phyloP scores from a whole-genome alignment of 805 yeast species.

The Yarrowia osloensis region DNA sequence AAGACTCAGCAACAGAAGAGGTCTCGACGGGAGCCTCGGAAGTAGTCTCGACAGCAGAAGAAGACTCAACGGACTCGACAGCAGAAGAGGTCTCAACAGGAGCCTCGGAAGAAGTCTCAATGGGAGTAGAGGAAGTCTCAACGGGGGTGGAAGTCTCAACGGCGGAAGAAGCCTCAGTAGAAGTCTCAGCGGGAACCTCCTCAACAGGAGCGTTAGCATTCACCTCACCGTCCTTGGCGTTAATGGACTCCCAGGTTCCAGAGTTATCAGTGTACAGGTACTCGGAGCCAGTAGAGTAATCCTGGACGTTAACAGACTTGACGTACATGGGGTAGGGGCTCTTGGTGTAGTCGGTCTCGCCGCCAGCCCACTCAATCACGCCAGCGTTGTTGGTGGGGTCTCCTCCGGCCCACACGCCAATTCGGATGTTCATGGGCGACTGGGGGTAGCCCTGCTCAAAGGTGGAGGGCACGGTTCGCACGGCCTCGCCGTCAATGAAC shows the following conservation, averaged over 20 bases:
- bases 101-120: conserved; percentile 10
- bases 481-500: conserved; percentile 68
- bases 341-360: conserved; percentile 50
- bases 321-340: conserved; percentile 63
- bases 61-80: too few species aligned
- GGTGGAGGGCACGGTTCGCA: conserved; percentile 61
- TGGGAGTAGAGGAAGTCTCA: too few species aligned
- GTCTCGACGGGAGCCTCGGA: too few species aligned
- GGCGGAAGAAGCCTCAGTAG: not conserved
- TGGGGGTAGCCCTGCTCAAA: conserved; percentile 82
- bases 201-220: conserved; percentile 7
- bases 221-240: conserved; percentile 50
- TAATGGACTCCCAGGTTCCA: conserved; percentile 48
- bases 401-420: conserved; percentile 56
- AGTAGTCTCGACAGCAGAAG: too few species aligned
- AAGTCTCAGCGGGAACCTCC: not conserved
- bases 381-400: conserved; percentile 54
- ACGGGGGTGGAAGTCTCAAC: not conserved
- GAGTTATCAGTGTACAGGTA: conserved; percentile 48
- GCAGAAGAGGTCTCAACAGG: not conserved
- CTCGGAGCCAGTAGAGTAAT: conserved; percentile 51
- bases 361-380: conserved; percentile 76
- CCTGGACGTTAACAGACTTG: conserved; percentile 57
- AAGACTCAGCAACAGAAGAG: not conserved
- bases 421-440: conserved; percentile 75